Conservation (phyloP, 495 filamentous ascomycete genomes). For the Xylaria venustula region DNA sequence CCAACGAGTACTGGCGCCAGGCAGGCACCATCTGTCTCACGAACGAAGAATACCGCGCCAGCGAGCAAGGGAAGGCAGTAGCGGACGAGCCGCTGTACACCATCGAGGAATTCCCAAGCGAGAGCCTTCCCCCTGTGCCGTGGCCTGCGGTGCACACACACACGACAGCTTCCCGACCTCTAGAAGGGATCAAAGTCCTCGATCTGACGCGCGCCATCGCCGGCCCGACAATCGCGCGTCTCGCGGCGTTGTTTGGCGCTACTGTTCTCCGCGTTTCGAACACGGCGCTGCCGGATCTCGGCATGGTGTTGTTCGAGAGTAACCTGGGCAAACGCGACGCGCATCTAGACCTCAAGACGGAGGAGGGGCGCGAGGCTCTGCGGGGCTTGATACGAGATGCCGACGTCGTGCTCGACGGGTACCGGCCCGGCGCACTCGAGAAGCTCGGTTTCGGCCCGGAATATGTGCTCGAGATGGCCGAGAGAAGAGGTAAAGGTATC, state of each 20-base stretch:
- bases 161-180: constrained; percentile 39
- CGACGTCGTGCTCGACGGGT: constrained; percentile 60
- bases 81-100: constrained; percentile 50
- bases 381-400: constrained; percentile 47
- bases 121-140: constrained; percentile 34
- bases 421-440: constrained; percentile 51
- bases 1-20: constrained; percentile 49
- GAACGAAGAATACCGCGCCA: constrained; percentile 44
- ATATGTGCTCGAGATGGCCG: constrained; percentile 49
- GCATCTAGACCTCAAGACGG: constrained; percentile 47
- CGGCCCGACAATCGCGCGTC: constrained; percentile 52
- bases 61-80: constrained; percentile 52
- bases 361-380: constrained; percentile 42
- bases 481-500: constrained; percentile 44
- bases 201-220: constrained; percentile 63
- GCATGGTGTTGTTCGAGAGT: constrained; percentile 45
- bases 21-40: constrained; percentile 53
- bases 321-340: constrained; percentile 60
- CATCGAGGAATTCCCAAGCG: constrained; percentile 31
- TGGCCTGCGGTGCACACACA: constrained; percentile 35
- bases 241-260: constrained; percentile 58
- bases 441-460: constrained; percentile 51
- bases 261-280: constrained; percentile 60
- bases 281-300: constrained; percentile 51
- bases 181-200: constrained; percentile 60